Evolutionary conservation across 2,329 filamentous ascomycete species (phyloP), one percentile per base, ranked within the genome.

Genomic region (Alternaria gaisen): DNA sequence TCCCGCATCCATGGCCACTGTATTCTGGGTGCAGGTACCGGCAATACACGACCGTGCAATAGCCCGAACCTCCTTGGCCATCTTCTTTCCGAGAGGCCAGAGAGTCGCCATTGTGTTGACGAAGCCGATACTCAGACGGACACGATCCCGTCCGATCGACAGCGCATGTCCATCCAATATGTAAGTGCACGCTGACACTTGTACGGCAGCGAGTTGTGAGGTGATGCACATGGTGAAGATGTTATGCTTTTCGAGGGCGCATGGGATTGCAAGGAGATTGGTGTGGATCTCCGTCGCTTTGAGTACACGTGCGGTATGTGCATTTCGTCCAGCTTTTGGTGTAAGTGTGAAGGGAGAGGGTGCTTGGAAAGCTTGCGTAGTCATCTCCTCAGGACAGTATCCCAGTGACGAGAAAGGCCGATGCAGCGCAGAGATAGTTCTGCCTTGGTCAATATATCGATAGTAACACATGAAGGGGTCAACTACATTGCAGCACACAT

Each of bases 291-390:
- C 90, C 1, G 92, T 91, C 0, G 92, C 91, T 54, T 88, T 86
- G 59, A 96, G 87, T 7, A 91, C 91, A 79, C 95, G 93, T 61
- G 88, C 87, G 5, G 92, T 93, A 79, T 96, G 92, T 10, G 82
- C 78, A 54, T 82, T 81, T 30, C 82, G 72, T 69, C 80, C 56
- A 67, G 67, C 42, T 43, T 60, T 66, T 9, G 80, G 65, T 82
- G 83, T 72, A 85, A 90, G 53, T 77, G 80, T 44, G 65, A 79
- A 73, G 46, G 80, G 69, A 50, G 76, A 68, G 28, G 89, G 84
- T 3, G 86, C 85, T 4, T 87, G 85, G 72, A 90, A 92, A 1
- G 87, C 87, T 24, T 84, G 88, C 20, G 76, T 73, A 10, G 61
- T 61, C 12, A 77, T 56, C 52, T 77, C 73, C n/a, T 72, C 73